phyloP scores from a whole-genome alignment of 805 yeast genomes.

The Yarrowia sp. region DNA sequence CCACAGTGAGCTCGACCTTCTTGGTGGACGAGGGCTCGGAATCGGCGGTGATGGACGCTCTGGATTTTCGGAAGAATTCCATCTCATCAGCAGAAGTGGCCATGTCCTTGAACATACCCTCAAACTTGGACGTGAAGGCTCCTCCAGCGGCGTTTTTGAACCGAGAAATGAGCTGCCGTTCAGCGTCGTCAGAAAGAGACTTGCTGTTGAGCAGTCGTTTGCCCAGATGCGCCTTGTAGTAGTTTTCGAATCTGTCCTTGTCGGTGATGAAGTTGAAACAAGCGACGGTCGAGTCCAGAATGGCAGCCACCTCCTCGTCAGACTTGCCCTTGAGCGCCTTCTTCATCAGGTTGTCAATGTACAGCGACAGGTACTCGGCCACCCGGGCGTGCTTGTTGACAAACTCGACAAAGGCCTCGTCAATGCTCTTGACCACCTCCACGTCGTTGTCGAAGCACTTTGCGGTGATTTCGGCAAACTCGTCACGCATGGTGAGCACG shows the following conservation, averaged over 20 bases:
- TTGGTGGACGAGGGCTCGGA: constrained; percentile 18
- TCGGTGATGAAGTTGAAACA: constrained; percentile 76
- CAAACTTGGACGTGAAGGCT: constrained; percentile 76
- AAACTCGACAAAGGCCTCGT: constrained; percentile 66
- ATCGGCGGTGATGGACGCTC: constrained; percentile 28
- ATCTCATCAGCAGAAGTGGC: constrained; percentile 61
- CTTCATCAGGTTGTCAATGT: constrained; percentile 63
- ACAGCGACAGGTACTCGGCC: constrained; percentile 64
- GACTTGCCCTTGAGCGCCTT: constrained; percentile 58
- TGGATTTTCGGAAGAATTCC: constrained; percentile 50
- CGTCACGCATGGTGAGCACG: constrained; percentile 59
- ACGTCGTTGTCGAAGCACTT: constrained; percentile 59
- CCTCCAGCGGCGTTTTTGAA: constrained; percentile 80
- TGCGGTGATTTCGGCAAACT: constrained; percentile 58
- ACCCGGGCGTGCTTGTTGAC: constrained; percentile 59
- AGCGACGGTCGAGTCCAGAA: constrained; percentile 62
- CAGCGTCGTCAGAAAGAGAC: constrained; percentile 63
- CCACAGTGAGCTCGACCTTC: constrained; percentile 55
- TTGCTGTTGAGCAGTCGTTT: constrained; percentile 68
- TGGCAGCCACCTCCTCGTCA: constrained; percentile 55
- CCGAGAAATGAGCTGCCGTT: constrained; percentile 68
- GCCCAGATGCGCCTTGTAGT: constrained; percentile 85
- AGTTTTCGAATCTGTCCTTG: constrained; percentile 84
- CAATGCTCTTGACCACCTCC: constrained; percentile 61
- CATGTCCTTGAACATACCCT: constrained; percentile 87